Base-by-base conservation (phyloP, 2,329 filamentous ascomycete species). In the Fusarium verticillioides region DNA sequence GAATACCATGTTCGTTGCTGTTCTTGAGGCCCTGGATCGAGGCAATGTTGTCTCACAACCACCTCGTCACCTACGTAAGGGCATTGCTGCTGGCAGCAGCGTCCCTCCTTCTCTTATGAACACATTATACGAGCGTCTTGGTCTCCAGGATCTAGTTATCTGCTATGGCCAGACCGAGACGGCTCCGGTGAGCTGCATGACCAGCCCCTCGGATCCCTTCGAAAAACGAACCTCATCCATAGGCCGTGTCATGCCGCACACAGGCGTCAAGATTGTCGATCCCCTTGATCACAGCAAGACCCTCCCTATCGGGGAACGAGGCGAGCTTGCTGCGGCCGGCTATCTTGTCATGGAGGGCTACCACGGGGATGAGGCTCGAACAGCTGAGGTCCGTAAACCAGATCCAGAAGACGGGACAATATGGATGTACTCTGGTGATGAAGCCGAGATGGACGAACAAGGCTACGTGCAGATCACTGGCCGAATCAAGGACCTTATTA, bases 101-200 rank as follows among this genome's bases (percentile, higher is more conserved):
- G 92, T 98, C 4, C 96, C 96, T 0, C 90, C 92, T 26, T 88
- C 93, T 60, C 86, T 98, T 34, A 97, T 97, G 94, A 87, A 88
- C 23, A 90, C 89, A 67, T 84, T 98, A 11, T 93, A 96, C 80
- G 87, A 87, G 30, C 87, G 85, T 4, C 85, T 98, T 13, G 96
- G 96, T 54, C 84, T 98, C 23, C 89, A 87, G 0, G 93, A 97
- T 63, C 84, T 98, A 28, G 96, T 95, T 0, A 98, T 97, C 72
- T 97, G 95, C 85, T 98, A 98, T 81, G 95, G 95, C 69, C 97
- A 97, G 95, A 98, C 95, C 4, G 95, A 98, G 83, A 98, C 95
- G 3, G 88, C 87, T 54, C 93, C 93, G 44, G 93, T 94, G 78
- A 86, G 89, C 85, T 90, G 89, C 72, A 97, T 97, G 95, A 97